Base-by-base conservation (phyloP, 495 filamentous ascomycete genomes). In the Xylaria intraflava region DNA sequence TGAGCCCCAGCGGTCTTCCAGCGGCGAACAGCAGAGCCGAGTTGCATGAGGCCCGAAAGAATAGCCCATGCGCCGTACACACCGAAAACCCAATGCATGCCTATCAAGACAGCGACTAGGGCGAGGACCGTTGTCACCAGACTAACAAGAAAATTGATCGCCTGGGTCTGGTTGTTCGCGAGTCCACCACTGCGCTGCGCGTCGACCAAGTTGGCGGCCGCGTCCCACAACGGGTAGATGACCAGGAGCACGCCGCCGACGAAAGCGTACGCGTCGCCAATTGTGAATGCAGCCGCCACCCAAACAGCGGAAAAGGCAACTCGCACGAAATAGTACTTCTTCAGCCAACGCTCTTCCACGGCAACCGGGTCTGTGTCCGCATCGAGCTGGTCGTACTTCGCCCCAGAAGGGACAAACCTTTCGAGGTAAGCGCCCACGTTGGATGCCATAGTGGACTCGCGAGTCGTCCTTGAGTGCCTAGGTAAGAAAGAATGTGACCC, bases 51-150 rank as follows among this genome's bases (percentile, higher is more conserved):
- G 3, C 51, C 51, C 0, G 51, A 54, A 24, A 40, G 43, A 19
- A 54, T 54, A 11, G 51, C 51, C 51, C 51, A 54, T 6, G 43
- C 51, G 26, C 51, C 51, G 51, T 54, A 47, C 16, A 54, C 20
- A 23, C 43, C 43, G 12, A 54, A 33, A 8, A 54, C 51, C 51
- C 51, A 54, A 24, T 54, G 51, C 33, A 54, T 39, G 43, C 24
- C 41, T 12, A 54, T 47, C 4, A 54, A 11, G 31, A 54, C 43
- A 10, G 43, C 43, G 33, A 47, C 12, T 3, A 54, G 2, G 14
- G 46, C 51, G 6, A 47, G 43, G 23, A 47, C 30, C 33, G 51
- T 54, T 24, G 51, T 40, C 51, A 35, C 51, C 35, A 41, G 23
- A 26, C 51, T 54, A 23, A 42, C 33, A 23, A 47, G 35, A 16